These are phyloP conservation scores for Gautieria morchelliformis DNA, from an alignment of 768 basidiomycete genomes.

Conservation along the genomic window DNA sequence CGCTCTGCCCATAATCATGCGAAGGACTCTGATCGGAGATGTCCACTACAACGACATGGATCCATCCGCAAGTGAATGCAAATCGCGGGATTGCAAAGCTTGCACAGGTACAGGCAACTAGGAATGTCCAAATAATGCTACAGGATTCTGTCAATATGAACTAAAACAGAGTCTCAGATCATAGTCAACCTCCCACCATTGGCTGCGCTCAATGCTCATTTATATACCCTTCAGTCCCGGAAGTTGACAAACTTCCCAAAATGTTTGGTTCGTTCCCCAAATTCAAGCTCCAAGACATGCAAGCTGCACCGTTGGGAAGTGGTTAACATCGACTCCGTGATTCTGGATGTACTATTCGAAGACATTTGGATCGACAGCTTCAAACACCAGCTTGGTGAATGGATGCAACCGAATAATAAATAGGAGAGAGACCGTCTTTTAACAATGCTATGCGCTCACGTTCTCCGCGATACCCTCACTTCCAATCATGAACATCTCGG, in stretches of 20 bases:
- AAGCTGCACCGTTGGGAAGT: conserved; percentile 35
- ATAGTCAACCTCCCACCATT: no score
- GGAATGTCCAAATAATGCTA: no score
- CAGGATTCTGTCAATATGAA: no score
- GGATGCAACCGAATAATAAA: conserved; percentile 31
- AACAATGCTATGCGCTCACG: conserved; percentile 26
- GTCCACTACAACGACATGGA: no score
- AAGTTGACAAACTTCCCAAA: conserved; percentile 36
- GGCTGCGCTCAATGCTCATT: no score
- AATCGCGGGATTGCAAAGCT: no score
- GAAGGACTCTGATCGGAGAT: no score
- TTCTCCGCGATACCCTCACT: conserved; percentile 40
- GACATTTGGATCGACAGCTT: conserved; percentile 35
- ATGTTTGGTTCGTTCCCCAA: conserved; percentile 36
- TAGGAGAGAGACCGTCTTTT: conserved; percentile 34
- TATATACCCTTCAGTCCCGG: conserved; percentile 2
- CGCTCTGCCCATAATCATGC: no score
- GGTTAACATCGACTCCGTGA: conserved; percentile 33
- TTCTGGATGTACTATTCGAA: conserved; percentile 38
- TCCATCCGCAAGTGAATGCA: no score
- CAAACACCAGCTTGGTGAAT: conserved; percentile 36
- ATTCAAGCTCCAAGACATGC: conserved; percentile 34
- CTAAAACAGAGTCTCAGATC: no score
- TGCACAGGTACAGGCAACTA: no score
- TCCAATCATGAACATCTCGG: conserved; percentile 38